phyloP scores from a whole-genome alignment of 2,329 filamentous ascomycete genomes.

The Chaetomium sp. region DNA sequence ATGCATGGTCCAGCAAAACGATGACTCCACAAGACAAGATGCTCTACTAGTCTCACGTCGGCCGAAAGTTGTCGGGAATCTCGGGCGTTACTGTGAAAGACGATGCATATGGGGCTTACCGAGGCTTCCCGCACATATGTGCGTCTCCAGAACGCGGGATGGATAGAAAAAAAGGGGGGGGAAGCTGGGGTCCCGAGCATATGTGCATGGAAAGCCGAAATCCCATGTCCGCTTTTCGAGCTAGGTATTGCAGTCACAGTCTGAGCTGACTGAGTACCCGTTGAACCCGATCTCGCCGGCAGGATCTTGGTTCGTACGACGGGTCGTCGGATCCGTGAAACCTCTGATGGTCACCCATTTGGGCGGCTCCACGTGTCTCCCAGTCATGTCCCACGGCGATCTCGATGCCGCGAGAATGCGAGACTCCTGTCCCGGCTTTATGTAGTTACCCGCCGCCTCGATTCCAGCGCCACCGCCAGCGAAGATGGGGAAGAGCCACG shows the following conservation, averaged over 20 bases:
- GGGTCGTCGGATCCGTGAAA: neutral
- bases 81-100: conserved; percentile 3
- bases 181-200: too few relatives aligned
- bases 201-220: too few relatives aligned
- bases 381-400: conserved; percentile 9
- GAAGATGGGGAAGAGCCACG: neutral
- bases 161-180: neutral
- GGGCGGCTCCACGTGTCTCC: conserved; percentile 21
- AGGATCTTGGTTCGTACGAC: conserved; percentile 12
- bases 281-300: conserved; percentile 1
- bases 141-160: neutral
- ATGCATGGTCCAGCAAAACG: too few relatives aligned
- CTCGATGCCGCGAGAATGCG: conserved; percentile 15
- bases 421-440: conserved; percentile 3
- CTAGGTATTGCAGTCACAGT: too few relatives aligned
- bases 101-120: conserved; percentile 7
- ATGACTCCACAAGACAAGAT: neutral
- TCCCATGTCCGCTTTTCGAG: too few relatives aligned
- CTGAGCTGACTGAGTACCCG: too few relatives aligned
- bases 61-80: conserved; percentile 12
- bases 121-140: neutral
- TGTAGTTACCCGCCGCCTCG: neutral
- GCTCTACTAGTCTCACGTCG: neutral
- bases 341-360: conserved; percentile 13
- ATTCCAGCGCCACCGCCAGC: neutral